A percentile compares a stretch with the other conserved stretches of the same genome.
Conservation (phyloP, 352 stramenopile species). For the Phytophthora nicotianae region DNA sequence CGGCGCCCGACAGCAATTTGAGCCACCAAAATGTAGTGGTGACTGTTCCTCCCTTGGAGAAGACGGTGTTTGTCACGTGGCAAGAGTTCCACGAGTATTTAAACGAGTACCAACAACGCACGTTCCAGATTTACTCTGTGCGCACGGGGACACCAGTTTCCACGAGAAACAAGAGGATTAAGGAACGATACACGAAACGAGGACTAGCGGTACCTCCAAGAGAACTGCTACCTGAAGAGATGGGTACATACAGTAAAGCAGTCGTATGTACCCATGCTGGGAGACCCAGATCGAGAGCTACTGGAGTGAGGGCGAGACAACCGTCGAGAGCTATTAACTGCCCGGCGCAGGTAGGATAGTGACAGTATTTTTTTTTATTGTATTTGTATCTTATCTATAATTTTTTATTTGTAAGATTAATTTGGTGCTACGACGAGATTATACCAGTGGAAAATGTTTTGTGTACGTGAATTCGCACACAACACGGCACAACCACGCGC, state of each 20-base stretch:
- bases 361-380: not conserved
- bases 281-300: slow-evolving; percentile 18
- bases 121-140: slow-evolving; percentile 37
- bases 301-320: slow-evolving; percentile 13
- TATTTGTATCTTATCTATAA: not conserved
- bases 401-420: slow-evolving; percentile 29
- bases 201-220: slow-evolving; percentile 10
- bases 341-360: slow-evolving; percentile 22
- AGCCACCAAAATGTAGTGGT: slow-evolving; percentile 15
- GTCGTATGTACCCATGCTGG: slow-evolving; percentile 37
- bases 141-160: slow-evolving; percentile 28
- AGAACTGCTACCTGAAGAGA: slow-evolving; percentile 28
- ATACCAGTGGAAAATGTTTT: slow-evolving; percentile 21
- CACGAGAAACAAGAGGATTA: slow-evolving; percentile 31
- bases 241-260: slow-evolving; percentile 33
- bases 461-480: slow-evolving; percentile 36
- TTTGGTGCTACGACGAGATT: slow-evolving; percentile 26
- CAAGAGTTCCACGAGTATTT: slow-evolving; percentile 37
- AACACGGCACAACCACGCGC: slow-evolving; percentile 27
- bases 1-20: slow-evolving; percentile 7
- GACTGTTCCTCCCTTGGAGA: slow-evolving; percentile 22
- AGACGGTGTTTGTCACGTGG: slow-evolving; percentile 31
- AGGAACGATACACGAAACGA: slow-evolving; percentile 20
- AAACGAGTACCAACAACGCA: slow-evolving; percentile 34
- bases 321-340: slow-evolving; percentile 33